Evolutionary conservation across 2,329 filamentous ascomycete species (phyloP).

Genomic region (Fusarium pilosicola): DNA sequence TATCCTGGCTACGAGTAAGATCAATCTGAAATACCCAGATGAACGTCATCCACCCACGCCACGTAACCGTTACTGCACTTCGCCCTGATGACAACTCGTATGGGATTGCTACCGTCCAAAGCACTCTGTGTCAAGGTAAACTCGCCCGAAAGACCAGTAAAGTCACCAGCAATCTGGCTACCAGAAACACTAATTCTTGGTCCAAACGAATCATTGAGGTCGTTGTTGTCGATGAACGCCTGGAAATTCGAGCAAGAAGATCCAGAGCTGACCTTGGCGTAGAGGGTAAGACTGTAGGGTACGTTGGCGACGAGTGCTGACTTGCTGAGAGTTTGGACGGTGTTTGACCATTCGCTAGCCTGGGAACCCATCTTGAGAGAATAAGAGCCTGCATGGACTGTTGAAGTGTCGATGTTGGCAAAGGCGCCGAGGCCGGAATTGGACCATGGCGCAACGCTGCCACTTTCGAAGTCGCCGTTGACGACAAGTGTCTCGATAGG

Average conservation of each 20-base stretch:
- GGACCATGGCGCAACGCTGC: not conserved
- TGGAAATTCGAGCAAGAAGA: not conserved
- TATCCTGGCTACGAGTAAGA: accelerated
- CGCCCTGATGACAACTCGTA: not conserved
- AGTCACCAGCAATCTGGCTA: not conserved
- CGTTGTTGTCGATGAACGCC: not conserved
- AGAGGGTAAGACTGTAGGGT: not conserved
- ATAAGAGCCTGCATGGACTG: not conserved
- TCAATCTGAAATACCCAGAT: not conserved
- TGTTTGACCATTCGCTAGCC: not conserved
- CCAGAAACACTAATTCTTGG: not conserved
- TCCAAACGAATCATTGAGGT: not conserved
- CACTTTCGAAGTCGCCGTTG: not conserved
- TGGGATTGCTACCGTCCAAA: not conserved
- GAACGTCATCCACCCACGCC: not conserved
- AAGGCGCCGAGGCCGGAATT: not conserved
- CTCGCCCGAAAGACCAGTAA: not conserved
- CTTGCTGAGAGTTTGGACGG: not conserved
- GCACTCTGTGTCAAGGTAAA: not conserved
- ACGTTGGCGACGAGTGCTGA: not conserved
- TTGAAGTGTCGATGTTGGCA: not conserved
- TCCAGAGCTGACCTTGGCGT: not conserved
- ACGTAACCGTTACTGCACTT: not conserved
- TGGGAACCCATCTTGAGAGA: not conserved
- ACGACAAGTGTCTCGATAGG: not conserved